Base-by-base conservation (phyloP, 2,329 filamentous ascomycete genomes). In the Hyphodiscus sp. region DNA sequence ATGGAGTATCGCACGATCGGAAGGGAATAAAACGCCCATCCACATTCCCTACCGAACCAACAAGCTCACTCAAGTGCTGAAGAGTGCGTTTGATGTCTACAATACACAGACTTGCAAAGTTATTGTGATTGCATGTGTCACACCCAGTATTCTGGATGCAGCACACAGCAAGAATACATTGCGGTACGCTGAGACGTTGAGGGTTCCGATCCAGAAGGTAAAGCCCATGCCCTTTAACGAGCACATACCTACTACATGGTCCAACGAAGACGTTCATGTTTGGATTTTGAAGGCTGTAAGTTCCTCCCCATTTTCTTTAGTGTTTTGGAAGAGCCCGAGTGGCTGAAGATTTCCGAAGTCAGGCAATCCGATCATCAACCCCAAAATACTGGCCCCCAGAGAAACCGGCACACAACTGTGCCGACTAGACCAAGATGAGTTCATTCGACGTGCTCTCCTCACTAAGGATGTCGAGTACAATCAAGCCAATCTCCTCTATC, bases 91-190 rank as follows among this genome's bases (percentile, higher is more conserved):
- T 0, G 92, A 92, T 5, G 91, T 72, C 0, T 62, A 69, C 33
- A 59, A 68, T 0, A 70, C 76, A 44, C 59, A 92, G 49, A 96
- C 96, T 77, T 91, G 86, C 66, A 97, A 96, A 73, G 97, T 92
- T 5, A 91, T 91, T 57, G 97, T 97, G 89, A 95, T 97, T 63
- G 92, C 92, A 2, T 96, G 92, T 69, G 94, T 97, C 62, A 86
- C 89, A 3, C 92, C 92, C 0, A 85, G 87, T 1, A 90, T 96
- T 72, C 96, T 96, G 67, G 92, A 97, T 52, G 91, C 96, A 69
- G 96, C 91, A 0, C 79, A 96, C 1, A 95, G 89, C 2, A 77
- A 73, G 58, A 80, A 79, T 58, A 97, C 92, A 1, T 81, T 97
- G 8, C 89, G 92, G 33, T 97, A 96, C 70, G 92, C 92, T 20